These are phyloP conservation scores for Zasmidium angulare DNA, from an alignment of 2,329 filamentous ascomycete genomes.

Conservation along the genomic window DNA sequence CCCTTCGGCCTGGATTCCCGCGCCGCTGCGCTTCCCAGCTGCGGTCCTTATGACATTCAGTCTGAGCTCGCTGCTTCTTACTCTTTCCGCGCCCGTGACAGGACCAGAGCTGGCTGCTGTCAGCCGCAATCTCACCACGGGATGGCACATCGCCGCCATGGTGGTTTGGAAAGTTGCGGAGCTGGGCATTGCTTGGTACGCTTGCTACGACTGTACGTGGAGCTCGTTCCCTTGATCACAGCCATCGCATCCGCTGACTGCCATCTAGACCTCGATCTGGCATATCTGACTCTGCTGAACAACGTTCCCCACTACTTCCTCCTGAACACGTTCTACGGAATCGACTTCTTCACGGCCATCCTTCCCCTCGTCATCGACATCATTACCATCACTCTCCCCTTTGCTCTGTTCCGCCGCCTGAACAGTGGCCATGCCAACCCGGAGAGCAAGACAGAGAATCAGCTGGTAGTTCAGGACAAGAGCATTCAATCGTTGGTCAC, in stretches of 20 bases:
- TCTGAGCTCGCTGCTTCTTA: slow-evolving; percentile 65
- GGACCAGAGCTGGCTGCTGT: slow-evolving; percentile 66
- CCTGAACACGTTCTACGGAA: slow-evolving; percentile 72
- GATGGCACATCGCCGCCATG: slow-evolving; percentile 59
- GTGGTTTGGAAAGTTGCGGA: slow-evolving; percentile 62
- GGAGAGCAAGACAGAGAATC: slow-evolving; percentile 47
- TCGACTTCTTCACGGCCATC: slow-evolving; percentile 61
- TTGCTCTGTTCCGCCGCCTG: slow-evolving; percentile 69
- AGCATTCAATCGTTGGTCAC: slow-evolving; percentile 64
- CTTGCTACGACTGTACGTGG: slow-evolving; percentile 67
- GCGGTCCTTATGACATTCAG: slow-evolving; percentile 57
- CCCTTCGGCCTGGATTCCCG: slow-evolving; percentile 30
- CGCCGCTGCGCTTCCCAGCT: slow-evolving; percentile 41
- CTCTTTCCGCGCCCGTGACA: slow-evolving; percentile 59
- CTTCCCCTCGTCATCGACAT: slow-evolving; percentile 67
- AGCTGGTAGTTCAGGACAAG: slow-evolving; percentile 57
- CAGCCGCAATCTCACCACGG: slow-evolving; percentile 62
- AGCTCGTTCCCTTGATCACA: slow-evolving; percentile 1
- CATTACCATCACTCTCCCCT: slow-evolving; percentile 68
- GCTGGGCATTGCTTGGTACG: slow-evolving; percentile 70
- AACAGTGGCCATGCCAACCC: slow-evolving; percentile 60
- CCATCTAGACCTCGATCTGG: slow-evolving; percentile 43
- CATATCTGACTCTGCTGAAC: slow-evolving; percentile 58
- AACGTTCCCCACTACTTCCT: slow-evolving; percentile 76
- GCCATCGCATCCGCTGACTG: slow-evolving; percentile 11